phyloP scores from a whole-genome alignment of 176 grass and related monocot genomes.

The Aegilops umbellulata region DNA sequence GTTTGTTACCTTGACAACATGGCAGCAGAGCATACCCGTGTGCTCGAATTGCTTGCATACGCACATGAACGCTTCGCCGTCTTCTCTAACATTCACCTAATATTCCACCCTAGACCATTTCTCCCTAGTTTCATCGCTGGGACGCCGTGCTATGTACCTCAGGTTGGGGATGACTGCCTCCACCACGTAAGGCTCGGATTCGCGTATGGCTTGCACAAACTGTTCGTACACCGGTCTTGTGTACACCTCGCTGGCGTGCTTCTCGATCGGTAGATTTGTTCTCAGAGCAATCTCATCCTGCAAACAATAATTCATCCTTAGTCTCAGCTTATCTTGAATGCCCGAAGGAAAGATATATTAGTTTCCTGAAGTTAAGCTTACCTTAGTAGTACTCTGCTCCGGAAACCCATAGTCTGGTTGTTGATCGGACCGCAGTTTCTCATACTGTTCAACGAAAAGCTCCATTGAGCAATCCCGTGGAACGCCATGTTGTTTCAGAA shows the following conservation, averaged over 20 bases:
- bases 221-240: neutral
- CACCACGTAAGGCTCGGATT: neutral
- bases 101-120: slow-evolving; percentile 11
- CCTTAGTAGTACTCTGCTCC: neutral
- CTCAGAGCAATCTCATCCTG: neutral
- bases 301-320: neutral
- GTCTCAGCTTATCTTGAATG: neutral
- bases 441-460: neutral
- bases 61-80: neutral
- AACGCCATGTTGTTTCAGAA: neutral
- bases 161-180: neutral
- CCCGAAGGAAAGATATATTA: neutral
- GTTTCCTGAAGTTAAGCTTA: neutral
- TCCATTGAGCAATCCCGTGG: neutral
- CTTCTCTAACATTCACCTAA: slow-evolving; percentile 7
- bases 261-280: slow-evolving; percentile 3
- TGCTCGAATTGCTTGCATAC: neutral
- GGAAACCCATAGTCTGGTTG: neutral
- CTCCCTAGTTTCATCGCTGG: neutral
- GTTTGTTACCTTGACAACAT: neutral
- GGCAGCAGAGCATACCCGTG: neutral
- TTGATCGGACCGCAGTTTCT: neutral
- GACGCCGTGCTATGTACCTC: neutral
- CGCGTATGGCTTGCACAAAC: neutral
- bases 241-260: neutral